A percentile compares a stretch with the other conserved stretches of the same genome.
phyloP scores from a whole-genome alignment of 768 basidiomycete species.

The Suillus sp. region DNA sequence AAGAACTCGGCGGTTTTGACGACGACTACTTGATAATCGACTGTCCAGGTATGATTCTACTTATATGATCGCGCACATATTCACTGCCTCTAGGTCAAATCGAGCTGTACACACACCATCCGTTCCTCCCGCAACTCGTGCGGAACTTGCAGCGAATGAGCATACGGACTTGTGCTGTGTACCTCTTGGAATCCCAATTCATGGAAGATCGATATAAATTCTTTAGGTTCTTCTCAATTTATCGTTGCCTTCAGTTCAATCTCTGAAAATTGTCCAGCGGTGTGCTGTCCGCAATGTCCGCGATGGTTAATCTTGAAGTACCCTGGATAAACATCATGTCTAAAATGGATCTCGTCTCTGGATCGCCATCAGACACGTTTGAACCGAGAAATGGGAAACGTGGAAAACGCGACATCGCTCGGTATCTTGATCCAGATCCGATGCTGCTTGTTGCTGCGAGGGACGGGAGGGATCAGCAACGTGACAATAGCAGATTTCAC shows the following conservation, averaged over 20 bases:
- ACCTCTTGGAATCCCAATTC: constrained; percentile 97
- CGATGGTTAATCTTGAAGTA: constrained; percentile 97
- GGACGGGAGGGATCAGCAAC: constrained; percentile 47
- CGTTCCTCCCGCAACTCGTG: constrained; percentile 91
- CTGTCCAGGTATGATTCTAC: constrained; percentile 68
- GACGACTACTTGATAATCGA: constrained; percentile 95
- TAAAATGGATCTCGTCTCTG: constrained; percentile 95
- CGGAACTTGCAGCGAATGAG: constrained; percentile 71
- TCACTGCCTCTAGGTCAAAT: constrained; percentile 74
- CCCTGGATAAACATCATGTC: constrained; percentile 99
- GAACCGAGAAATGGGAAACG: constrained; percentile 74
- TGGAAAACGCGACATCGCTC: constrained; percentile 77
- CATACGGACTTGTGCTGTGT: constrained; percentile 85
- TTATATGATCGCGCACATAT: constrained; percentile 6
- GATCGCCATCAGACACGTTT: constrained; percentile 38
- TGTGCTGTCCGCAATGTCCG: constrained; percentile 96
- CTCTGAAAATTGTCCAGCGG: constrained; percentile 52
- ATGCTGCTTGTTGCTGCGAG: constrained; percentile 67
- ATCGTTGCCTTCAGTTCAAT: background rate
- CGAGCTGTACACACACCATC: constrained; percentile 97
- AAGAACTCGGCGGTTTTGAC: constrained; percentile 91
- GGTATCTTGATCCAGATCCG: constrained; percentile 97
- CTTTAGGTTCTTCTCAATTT: constrained; percentile 64
- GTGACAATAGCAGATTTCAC: constrained; percentile 86
- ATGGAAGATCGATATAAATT: constrained; percentile 99